Percentiles rank a stretch among this genome's conserved stretches.
These are phyloP conservation scores for Albifimbria verrucaria DNA, from an alignment of 2,329 filamentous ascomycete genomes.

Conservation along the genomic window DNA sequence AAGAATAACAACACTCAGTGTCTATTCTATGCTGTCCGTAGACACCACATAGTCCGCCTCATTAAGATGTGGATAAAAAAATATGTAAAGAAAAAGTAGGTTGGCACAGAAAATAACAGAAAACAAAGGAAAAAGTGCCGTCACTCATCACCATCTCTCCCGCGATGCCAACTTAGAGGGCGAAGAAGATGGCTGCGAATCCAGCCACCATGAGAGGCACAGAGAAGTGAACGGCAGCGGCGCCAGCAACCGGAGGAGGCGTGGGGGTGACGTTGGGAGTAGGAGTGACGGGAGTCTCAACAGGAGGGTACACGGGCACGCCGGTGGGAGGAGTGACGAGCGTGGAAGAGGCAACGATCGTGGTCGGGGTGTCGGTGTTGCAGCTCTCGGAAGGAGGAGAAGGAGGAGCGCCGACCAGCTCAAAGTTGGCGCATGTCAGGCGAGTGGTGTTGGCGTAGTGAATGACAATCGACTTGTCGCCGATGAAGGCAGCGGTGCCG, in stretches of 20 bases:
- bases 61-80: no score
- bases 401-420: conserved; percentile 11
- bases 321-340: background rate
- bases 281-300: background rate
- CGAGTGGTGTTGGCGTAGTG: conserved; percentile 63
- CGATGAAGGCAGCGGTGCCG: conserved; percentile 56
- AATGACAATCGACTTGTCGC: conserved; percentile 61
- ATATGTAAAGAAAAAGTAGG: no score
- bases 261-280: conserved; percentile 13
- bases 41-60: no score
- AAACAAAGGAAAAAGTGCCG: no score
- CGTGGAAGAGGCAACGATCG: background rate
- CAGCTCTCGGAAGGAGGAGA: background rate
- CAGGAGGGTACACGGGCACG: background rate
- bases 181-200: conserved; percentile 5
- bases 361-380: background rate
- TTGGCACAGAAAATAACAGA: no score
- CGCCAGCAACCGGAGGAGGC: conserved; percentile 7
- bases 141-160: no score
- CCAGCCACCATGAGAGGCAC: conserved; percentile 7
- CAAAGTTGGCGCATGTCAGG: conserved; percentile 63
- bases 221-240: conserved; percentile 6
- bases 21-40: no score
- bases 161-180: no score
- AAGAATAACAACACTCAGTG: no score